Conservation (phyloP, 495 filamentous ascomycete species). For the Tuber borchii region DNA sequence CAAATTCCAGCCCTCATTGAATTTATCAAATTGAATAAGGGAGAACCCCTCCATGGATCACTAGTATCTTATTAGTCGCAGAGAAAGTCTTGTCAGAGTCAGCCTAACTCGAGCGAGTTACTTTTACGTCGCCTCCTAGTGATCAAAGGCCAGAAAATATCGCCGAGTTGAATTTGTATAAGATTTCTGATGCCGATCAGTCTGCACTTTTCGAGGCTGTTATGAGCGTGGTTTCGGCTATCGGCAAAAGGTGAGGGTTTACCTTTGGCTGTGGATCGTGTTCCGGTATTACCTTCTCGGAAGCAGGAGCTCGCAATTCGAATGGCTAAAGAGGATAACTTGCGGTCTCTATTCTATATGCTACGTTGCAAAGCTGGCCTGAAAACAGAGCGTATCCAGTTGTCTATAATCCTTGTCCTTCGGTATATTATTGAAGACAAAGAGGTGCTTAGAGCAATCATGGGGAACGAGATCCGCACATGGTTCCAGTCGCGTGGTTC, state of each 20-base stretch:
- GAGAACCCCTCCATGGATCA: slow-evolving; percentile 84
- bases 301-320: slow-evolving; percentile 63
- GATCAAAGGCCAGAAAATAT: slow-evolving; percentile 54
- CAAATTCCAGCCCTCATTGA: slow-evolving; percentile 66
- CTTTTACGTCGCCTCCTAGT: slow-evolving; percentile 60
- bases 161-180: slow-evolving; percentile 45
- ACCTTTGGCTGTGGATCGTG: slow-evolving; percentile 72
- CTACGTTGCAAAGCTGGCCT: slow-evolving; percentile 78
- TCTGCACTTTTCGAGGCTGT: slow-evolving; percentile 64
- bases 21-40: slow-evolving; percentile 72
- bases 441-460: slow-evolving; percentile 79
- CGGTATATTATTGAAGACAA: slow-evolving; percentile 94
- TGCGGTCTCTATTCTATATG: slow-evolving; percentile 89
- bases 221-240: slow-evolving; percentile 70
- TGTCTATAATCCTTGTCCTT: slow-evolving; percentile 76
- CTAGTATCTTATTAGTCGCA: slow-evolving; percentile 78
- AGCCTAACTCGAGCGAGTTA: slow-evolving; percentile 65
- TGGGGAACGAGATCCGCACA: slow-evolving; percentile 79
- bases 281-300: slow-evolving; percentile 85
- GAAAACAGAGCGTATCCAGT: slow-evolving; percentile 67
- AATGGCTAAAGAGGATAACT: slow-evolving; percentile 77
- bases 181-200: slow-evolving; percentile 57
- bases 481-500: slow-evolving; percentile 54
- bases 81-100: slow-evolving; percentile 87
- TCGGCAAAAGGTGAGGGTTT: slow-evolving; percentile 71